Evolutionary conservation across 1,284 basidiomycete genomes (phyloP).

Genomic region (Thecaphora frezii): DNA sequence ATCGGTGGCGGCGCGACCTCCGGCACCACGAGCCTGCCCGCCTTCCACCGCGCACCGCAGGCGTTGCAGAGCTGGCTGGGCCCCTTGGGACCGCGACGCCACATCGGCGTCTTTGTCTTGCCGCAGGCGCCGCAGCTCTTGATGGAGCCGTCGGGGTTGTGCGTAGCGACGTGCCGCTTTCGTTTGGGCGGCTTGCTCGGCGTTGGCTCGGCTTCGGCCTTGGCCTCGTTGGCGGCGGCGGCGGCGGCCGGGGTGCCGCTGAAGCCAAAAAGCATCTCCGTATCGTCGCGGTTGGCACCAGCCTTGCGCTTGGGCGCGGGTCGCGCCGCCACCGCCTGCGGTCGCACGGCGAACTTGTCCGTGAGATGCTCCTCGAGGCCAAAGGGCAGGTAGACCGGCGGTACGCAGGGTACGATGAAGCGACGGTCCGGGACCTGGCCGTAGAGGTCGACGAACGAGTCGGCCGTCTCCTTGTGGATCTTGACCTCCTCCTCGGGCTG

Average conservation of each 20-base stretch:
- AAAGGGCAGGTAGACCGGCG: slow-evolving; percentile 20
- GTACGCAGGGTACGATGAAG: slow-evolving; percentile 18
- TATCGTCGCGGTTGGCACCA: slow-evolving; percentile 27
- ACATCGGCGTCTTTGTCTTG: slow-evolving; percentile 57
- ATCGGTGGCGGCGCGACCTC: slow-evolving; percentile 50
- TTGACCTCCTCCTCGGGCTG: slow-evolving; percentile 39
- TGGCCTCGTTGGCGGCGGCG: slow-evolving; percentile 26
- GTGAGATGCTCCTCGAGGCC: slow-evolving; percentile 50
- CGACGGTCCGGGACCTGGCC: slow-evolving; percentile 30
- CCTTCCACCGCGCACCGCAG: slow-evolving; percentile 56
- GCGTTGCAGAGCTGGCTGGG: slow-evolving; percentile 55
- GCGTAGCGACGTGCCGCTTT: slow-evolving; percentile 55
- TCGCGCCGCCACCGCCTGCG: slow-evolving; percentile 34
- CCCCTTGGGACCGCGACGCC: slow-evolving; percentile 53
- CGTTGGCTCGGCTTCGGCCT: slow-evolving; percentile 19
- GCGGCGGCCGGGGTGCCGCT: slow-evolving; percentile 25
- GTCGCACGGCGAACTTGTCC: slow-evolving; percentile 49
- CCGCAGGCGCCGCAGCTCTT: slow-evolving; percentile 56
- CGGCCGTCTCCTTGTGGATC: slow-evolving; percentile 36
- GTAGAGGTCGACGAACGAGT: slow-evolving; percentile 33
- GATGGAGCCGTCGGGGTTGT: slow-evolving; percentile 54
- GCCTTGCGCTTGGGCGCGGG: slow-evolving; percentile 51
- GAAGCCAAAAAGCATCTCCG: slow-evolving; percentile 18
- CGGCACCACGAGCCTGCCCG: slow-evolving; percentile 50
- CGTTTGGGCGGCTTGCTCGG: slow-evolving; percentile 43